Evolutionary conservation across 106 monocot genomes (phyloP), one percentile per base, ranked within the genome.

Genomic region (Phalaenopsis aphrodite): DNA sequence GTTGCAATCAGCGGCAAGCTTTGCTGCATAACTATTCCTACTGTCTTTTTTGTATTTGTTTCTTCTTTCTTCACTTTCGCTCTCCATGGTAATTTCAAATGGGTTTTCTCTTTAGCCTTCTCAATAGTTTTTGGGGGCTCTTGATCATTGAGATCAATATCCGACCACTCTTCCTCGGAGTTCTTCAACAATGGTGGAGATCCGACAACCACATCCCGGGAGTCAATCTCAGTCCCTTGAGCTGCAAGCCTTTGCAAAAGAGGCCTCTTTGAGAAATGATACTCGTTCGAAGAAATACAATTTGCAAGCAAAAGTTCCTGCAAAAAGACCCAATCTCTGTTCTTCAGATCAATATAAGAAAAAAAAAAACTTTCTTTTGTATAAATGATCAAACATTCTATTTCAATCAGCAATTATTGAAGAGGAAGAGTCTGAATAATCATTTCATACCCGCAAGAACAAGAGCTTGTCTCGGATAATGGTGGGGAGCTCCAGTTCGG

Each of bases 221-320:
- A 72, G 73, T 83, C 78, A 48, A 83, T 71, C 69, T 83, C 83
- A 14, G 37, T 73, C 0, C 78, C 83, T 69, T 85, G 87, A 48
- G 88, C 85, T 1, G 96, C 96, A 8, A 97, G 85, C 72, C 92
- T 82, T 77, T 92, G 87, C 15, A 94, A 79, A 24, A 98, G 89
- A 2, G 97, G 94, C 78, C 90, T 84, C 85, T 98, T 92, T 18
- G 92, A 89, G 6, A 85, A 79, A 72, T 94, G 92, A 85, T 94
- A 98, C 57, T 98, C 88, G 36, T 90, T 85, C 1, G 68, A 52
- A 4, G 94, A 92, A 57, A 98, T 89, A 86, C 97, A 98, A 47
- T 92, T 92, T 1, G 97, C 92, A 82, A 88, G 88, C 47, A 92
- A 77, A 58, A 98, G 72, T 79, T 98, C 94, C 94, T 96, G 74